Percentiles rank a stretch among this genome's conserved stretches.
Conservation (phyloP, 1,139 yeast genomes). For the Blastobotrys petasosporus region DNA sequence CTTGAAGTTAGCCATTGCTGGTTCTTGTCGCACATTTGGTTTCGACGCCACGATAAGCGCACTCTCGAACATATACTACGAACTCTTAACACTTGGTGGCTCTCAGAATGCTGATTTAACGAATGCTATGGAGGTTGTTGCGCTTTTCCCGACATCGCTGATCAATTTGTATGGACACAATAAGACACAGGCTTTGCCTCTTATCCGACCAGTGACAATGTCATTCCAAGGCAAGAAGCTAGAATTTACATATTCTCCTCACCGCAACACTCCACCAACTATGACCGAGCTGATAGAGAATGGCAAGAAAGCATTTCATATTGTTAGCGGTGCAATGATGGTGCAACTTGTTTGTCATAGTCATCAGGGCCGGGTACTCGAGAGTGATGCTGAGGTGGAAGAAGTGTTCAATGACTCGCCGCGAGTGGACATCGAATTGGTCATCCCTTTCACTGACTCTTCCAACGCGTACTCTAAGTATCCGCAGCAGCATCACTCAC, state of each 20-base stretch:
- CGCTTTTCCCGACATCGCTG: conserved; percentile 3
- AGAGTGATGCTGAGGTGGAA: conserved; percentile 31
- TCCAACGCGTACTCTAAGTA: not conserved
- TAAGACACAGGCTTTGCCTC: not conserved
- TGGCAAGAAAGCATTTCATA: conserved; percentile 60
- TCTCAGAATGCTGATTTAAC: not conserved
- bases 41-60: conserved; percentile 60
- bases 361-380: conserved; percentile 19
- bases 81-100: conserved; percentile 35
- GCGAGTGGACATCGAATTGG: conserved; percentile 2
- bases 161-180: not conserved
- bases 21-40: conserved; percentile 73
- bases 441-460: not conserved
- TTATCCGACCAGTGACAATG: conserved; percentile 35
- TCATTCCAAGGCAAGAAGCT: conserved; percentile 41
- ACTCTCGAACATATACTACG: conserved; percentile 61
- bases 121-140: not conserved
- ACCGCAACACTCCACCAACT: conserved; percentile 58
- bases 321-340: conserved; percentile 34
- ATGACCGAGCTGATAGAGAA: conserved; percentile 61
- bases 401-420: conserved; percentile 25
- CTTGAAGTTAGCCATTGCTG: conserved; percentile 57
- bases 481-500: not conserved
- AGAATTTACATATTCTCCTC: conserved; percentile 55
- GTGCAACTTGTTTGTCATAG: conserved; percentile 31